Evolutionary conservation across 305 asterid species (phyloP), one percentile per base, ranked within the genome.

Genomic region (Petunia hybrid): DNA sequence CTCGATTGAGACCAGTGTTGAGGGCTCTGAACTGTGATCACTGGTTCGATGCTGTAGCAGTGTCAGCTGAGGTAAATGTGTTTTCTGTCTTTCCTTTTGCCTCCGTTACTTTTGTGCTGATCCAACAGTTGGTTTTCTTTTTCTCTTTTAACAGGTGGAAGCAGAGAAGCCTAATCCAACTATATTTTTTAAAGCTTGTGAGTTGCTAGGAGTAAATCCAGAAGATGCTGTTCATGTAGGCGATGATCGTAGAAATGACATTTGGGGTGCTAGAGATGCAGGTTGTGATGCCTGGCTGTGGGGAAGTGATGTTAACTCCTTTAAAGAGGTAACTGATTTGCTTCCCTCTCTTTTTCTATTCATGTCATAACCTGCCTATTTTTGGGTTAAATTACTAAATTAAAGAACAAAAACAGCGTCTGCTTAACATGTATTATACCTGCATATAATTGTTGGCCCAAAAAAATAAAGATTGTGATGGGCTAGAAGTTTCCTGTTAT

Each of bases 221-320:
- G 99, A 93, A 87, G 98, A 93, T 85, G 99, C 88, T 38, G 98
- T 96, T 69, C 99, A 96, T 81, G 97, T 96, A 43, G 99, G 99
- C 42, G 98, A 96, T 86, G 98, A 96, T 81, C 92, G 99, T 12
- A 94, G 99, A 84, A 96, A 94, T 70, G 99, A 96, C 62, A 81
- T 96, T 55, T 96, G 98, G 98, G 99, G 99, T 68, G 99, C 98
- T 42, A 86, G 98, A 85, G 99, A 90, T 87, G 99, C 98, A 39
- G 99, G 99, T 9, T 92, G 98, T 80, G 99, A 96, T 84, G 98
- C 97, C 53, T 96, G 98, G 99, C 98, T 96, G 60, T 96, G 98
- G 99, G 99, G 99, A 64, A 91, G 94, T 69, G 99, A 96, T 63
- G 99, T 94, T 3, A 86, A 81, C 76, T 93, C 98, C 86, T 96